Percentiles rank a stretch among this genome's conserved stretches.
Evolutionary conservation across 345 rosid genomes (phyloP).

Genomic region (Erucastrum elatum): DNA sequence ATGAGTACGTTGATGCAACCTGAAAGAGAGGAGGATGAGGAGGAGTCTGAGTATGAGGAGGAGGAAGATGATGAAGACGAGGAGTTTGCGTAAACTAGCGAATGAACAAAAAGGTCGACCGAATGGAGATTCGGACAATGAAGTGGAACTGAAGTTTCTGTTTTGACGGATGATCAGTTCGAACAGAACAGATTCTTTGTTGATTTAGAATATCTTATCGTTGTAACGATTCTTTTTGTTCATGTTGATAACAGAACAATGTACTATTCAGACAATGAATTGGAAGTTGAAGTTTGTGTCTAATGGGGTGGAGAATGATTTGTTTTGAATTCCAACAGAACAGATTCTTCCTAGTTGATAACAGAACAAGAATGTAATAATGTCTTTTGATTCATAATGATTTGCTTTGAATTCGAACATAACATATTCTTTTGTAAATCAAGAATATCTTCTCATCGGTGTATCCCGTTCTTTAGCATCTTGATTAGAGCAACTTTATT

Average conservation of each 20-base stretch:
- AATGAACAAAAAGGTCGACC: neutral
- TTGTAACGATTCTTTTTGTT: constrained; percentile 14
- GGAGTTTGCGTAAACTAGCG: constrained; percentile 26
- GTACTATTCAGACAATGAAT: constrained; percentile 1
- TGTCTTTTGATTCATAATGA: neutral
- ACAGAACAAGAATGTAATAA: neutral
- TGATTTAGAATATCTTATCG: constrained; percentile 15
- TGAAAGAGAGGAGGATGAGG: constrained; percentile 55
- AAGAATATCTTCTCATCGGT: neutral
- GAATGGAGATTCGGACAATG: neutral
- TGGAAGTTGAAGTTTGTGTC: neutral
- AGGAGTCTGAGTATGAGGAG: constrained; percentile 61
- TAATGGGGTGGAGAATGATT: constrained; percentile 6
- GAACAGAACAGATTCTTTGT: constrained; percentile 28
- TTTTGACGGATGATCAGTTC: constrained; percentile 12
- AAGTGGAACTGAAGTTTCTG: neutral
- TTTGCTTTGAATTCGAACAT: constrained; percentile 13
- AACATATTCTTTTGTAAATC: constrained; percentile 26
- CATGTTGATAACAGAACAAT: constrained; percentile 6
- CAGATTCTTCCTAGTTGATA: constrained; percentile 25
- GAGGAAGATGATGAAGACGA: constrained; percentile 51
- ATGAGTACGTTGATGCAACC: constrained; percentile 64
- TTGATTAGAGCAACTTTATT: neutral
- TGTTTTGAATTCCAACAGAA: constrained; percentile 20
- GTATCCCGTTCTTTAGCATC: constrained; percentile 15